Evolutionary conservation across 768 basidiomycete genomes (phyloP).

Genomic region (Lactifluus volemus): DNA sequence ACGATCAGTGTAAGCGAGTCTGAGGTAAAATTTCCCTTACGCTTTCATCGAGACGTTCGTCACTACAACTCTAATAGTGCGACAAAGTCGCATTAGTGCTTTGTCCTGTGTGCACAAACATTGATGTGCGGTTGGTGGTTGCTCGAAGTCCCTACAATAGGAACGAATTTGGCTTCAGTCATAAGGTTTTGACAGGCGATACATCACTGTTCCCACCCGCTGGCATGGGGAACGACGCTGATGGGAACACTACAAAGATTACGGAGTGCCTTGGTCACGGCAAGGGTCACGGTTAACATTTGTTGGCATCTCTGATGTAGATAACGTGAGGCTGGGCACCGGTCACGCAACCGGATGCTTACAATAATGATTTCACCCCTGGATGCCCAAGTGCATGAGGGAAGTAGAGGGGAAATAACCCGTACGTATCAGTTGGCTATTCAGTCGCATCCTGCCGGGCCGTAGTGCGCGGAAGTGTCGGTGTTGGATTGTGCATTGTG

Average conservation of each 20-base stretch:
- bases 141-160: too few species aligned
- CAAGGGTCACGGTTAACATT: not conserved
- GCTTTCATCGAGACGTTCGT: not conserved
- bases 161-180: too few species aligned
- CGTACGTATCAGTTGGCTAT: too few species aligned
- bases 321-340: not conserved
- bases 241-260: too few species aligned
- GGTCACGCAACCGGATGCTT: not conserved
- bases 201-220: too few species aligned
- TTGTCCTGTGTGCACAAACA: too few species aligned
- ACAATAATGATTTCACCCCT: not conserved
- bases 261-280: too few species aligned
- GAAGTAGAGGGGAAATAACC: not conserved
- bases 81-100: too few species aligned
- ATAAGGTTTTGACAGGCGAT: too few species aligned
- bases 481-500: not conserved
- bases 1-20: not conserved
- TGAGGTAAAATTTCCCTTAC: not conserved
- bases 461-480: constrained; percentile 10
- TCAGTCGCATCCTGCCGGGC: not conserved
- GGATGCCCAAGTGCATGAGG: not conserved
- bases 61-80: not conserved
- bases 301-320: not conserved
- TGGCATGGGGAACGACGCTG: too few species aligned
- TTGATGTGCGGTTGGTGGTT: too few species aligned